Evolutionary conservation across 352 stramenopile genomes (phyloP).

Genomic region (Phytopythium kandeliae): DNA sequence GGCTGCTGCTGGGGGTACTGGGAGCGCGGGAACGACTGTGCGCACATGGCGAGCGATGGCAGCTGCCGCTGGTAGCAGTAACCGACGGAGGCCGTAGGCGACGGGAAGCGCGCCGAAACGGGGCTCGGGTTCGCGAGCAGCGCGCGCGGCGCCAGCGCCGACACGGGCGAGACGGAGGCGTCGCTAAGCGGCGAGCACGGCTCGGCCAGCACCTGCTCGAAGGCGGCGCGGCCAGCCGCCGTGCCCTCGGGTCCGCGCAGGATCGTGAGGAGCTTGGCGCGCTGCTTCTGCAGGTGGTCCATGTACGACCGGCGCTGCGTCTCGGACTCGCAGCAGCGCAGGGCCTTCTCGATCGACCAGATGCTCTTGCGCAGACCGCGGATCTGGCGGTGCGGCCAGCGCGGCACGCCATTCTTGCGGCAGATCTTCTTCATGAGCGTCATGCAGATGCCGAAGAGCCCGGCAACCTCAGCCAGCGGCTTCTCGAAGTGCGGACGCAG

Average conservation of each 20-base stretch:
- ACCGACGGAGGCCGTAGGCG: constrained; percentile 10
- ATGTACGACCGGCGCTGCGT: constrained; percentile 59
- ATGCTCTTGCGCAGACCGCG: constrained; percentile 69
- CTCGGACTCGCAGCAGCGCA: constrained; percentile 61
- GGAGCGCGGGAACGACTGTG: neutral
- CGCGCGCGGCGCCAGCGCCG: neutral
- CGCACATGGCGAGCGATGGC: neutral
- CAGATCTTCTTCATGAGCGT: constrained; percentile 86
- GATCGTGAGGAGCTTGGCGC: constrained; percentile 64
- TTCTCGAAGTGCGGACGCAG: constrained; percentile 73
- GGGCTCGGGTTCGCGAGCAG: constrained; percentile 5
- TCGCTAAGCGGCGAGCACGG: constrained; percentile 53
- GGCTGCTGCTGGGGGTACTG: constrained; percentile 10
- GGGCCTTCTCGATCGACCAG: constrained; percentile 74
- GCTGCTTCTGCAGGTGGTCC: constrained; percentile 68
- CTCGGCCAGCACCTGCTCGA: constrained; percentile 60
- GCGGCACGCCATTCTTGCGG: constrained; percentile 66
- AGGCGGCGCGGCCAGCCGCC: constrained; percentile 36
- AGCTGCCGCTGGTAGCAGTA: constrained; percentile 15
- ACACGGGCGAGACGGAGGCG: constrained; percentile 20
- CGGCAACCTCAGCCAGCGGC: constrained; percentile 62
- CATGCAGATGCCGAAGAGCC: constrained; percentile 78
- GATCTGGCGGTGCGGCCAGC: constrained; percentile 74
- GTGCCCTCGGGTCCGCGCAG: constrained; percentile 43
- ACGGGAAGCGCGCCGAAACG: constrained; percentile 10